Evolutionary conservation across 768 basidiomycete genomes (phyloP), one percentile per base, ranked within the genome.

Genomic region (Amanita rubescens): DNA sequence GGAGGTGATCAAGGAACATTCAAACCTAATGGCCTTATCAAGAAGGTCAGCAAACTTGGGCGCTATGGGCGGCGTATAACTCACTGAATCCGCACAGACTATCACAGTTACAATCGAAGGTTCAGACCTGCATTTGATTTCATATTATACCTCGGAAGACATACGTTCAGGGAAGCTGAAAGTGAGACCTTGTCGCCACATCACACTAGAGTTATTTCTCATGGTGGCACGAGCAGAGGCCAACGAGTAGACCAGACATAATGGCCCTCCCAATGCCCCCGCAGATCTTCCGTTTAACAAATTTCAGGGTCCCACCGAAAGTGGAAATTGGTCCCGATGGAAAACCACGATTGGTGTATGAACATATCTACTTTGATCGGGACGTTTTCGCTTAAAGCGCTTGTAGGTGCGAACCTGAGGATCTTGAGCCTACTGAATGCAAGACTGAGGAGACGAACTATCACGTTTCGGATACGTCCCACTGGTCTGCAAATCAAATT

Each of bases 261-360:
- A 84, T 84, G 74, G 66, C 72, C 19, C 71, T 93, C 3, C 76
- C 78, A 47, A 87, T 94, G 72, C 82, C 85, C 3, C 79, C 84
- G 6, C 82, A 87, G 55, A 83, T 90, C 58, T 84, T 93, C 63
- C 80, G 85, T 42, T 74, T 85, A 32, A 84, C 87, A 15, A 87
- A 87, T 65, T 94, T 92, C 63, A 79, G 92, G 8, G 81, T 90
- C 47, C 90, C 90, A 2, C 90, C 90, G 1, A 80, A 87, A 63
- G 76, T 90, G 27, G 88, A 90, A 58, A 74, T 82, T 33, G 85
- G 84, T 9, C 75, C 80, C 3, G 87, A 90, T 58, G 83, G 86
- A 15, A 77, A 81, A 52, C 73, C 78, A 20, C 72, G 81, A 54
- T 79, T 87, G 49, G 77, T 82, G 84, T 86, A 67, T 65, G 81